Evolutionary conservation across 2,329 filamentous ascomycete genomes (phyloP).

Genomic region (Colletotrichum acutatum): DNA sequence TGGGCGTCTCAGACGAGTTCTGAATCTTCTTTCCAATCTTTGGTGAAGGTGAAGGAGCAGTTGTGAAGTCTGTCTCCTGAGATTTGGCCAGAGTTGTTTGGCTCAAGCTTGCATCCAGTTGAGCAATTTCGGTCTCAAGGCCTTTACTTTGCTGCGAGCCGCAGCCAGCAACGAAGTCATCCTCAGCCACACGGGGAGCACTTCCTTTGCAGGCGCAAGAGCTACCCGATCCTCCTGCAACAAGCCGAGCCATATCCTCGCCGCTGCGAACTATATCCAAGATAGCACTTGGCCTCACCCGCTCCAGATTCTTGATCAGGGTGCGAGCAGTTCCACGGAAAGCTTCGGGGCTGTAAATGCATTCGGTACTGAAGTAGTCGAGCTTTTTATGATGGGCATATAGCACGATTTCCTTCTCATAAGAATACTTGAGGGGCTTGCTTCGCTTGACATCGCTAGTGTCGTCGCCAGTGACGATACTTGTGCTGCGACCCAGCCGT

Average conservation of each 20-base stretch:
- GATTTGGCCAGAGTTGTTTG: conserved; percentile 70
- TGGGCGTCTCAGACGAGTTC: background rate
- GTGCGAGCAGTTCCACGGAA: conserved; percentile 92
- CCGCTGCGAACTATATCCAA: conserved; percentile 94
- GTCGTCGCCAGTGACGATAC: conserved; percentile 82
- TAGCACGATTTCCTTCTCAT: conserved; percentile 98
- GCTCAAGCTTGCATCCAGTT: conserved; percentile 79
- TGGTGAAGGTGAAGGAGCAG: background rate
- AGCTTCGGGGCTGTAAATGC: conserved; percentile 97
- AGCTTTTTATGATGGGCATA: conserved; percentile 97
- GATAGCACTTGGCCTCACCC: conserved; percentile 92
- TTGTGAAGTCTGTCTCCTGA: conserved; percentile 74
- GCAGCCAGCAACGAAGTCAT: conserved; percentile 65
- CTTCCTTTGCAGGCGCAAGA: conserved; percentile 54
- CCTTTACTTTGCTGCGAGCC: conserved; percentile 67
- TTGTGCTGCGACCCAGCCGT: conserved; percentile 87
- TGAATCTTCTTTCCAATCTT: background rate
- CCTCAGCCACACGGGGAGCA: conserved; percentile 53
- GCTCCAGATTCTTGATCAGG: conserved; percentile 94
- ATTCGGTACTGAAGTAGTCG: conserved; percentile 98
- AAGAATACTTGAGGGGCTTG: conserved; percentile 97
- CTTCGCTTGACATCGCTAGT: conserved; percentile 92
- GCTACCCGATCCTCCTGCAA: conserved; percentile 68
- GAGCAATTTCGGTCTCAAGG: conserved; percentile 81
- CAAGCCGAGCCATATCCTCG: conserved; percentile 94